phyloP scores from a whole-genome alignment of 2,329 filamentous ascomycete genomes.

The Epichloe sylvatica region DNA sequence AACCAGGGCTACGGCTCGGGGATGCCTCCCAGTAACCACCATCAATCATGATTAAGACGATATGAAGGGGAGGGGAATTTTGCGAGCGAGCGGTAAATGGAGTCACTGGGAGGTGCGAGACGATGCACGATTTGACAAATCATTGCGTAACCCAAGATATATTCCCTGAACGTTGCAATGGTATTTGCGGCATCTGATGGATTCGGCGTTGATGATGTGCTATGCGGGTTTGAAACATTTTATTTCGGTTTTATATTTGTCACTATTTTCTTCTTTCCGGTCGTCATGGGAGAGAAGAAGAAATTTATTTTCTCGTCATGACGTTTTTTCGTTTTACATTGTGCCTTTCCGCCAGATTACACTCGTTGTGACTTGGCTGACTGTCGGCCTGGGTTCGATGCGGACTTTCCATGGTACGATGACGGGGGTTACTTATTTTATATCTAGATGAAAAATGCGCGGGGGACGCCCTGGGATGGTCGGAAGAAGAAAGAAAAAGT shows the following conservation, averaged over 20 bases:
- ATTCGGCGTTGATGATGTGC: constrained; percentile 29
- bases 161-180: constrained; percentile 18
- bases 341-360: not conserved
- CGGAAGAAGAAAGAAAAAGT: not conserved
- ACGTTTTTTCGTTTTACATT: not conserved
- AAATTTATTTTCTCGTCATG: not conserved
- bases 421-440: not conserved
- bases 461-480: not conserved
- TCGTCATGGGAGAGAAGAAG: not conserved
- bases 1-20: constrained; percentile 55
- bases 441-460: not conserved
- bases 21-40: constrained; percentile 72
- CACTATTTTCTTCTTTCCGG: constrained; percentile 4
- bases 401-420: not conserved
- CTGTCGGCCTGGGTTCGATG: not conserved
- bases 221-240: constrained; percentile 12
- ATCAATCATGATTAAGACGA: constrained; percentile 48
- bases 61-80: not conserved
- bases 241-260: constrained; percentile 9
- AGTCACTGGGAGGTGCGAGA: not conserved
- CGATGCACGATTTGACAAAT: constrained; percentile 3
- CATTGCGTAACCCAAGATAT: constrained; percentile 14
- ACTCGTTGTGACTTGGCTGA: not conserved
- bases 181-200: constrained; percentile 27
- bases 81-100: not conserved